Percentiles rank a stretch among this genome's conserved stretches.
These are phyloP conservation scores for Bacterosira constricta DNA, from an alignment of 108 stramenopile species.

Conservation along the genomic window DNA sequence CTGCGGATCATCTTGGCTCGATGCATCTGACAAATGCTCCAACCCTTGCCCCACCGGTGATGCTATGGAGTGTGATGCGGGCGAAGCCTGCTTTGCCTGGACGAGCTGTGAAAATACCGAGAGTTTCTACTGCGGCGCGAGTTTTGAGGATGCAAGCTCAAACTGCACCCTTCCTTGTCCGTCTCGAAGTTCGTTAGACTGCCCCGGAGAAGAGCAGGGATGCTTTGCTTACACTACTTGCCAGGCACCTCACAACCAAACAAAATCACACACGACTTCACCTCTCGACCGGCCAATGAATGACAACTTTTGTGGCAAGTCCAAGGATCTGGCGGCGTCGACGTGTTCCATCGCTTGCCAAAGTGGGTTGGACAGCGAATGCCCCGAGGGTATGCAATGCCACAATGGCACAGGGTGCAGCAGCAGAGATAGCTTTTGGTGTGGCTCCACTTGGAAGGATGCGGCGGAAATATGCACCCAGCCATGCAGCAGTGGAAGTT, in stretches of 20 bases:
- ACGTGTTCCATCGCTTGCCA: conserved; percentile 43
- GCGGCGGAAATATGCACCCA: conserved; percentile 31
- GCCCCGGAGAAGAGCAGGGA: conserved; percentile 33
- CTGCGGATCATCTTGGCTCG: conserved; percentile 32
- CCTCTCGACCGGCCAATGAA: conserved; percentile 23
- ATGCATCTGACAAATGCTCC: conserved; percentile 20
- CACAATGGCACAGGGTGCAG: conserved; percentile 37
- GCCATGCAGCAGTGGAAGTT: conserved; percentile 35
- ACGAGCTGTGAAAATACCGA: conserved; percentile 21
- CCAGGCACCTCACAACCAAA: conserved; percentile 6
- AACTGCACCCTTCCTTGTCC: conserved; percentile 27
- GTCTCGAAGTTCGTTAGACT: conserved; percentile 18
- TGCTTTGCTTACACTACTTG: conserved; percentile 51
- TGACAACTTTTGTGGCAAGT: conserved; percentile 38
- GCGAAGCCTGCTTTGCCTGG: conserved; percentile 34
- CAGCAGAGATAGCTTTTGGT: conserved; percentile 32
- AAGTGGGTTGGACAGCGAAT: conserved; percentile 29
- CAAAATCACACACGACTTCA: background rate
- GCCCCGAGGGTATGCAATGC: conserved; percentile 41
- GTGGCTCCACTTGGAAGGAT: conserved; percentile 33
- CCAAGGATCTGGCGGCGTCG: conserved; percentile 30
- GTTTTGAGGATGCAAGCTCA: conserved; percentile 38
- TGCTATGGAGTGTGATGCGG: conserved; percentile 17
- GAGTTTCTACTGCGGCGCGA: conserved; percentile 22
- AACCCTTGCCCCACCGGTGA: conserved; percentile 19